Base-by-base conservation (phyloP, 2,329 filamentous ascomycete genomes). In the Scortechinia acanthostroma region DNA sequence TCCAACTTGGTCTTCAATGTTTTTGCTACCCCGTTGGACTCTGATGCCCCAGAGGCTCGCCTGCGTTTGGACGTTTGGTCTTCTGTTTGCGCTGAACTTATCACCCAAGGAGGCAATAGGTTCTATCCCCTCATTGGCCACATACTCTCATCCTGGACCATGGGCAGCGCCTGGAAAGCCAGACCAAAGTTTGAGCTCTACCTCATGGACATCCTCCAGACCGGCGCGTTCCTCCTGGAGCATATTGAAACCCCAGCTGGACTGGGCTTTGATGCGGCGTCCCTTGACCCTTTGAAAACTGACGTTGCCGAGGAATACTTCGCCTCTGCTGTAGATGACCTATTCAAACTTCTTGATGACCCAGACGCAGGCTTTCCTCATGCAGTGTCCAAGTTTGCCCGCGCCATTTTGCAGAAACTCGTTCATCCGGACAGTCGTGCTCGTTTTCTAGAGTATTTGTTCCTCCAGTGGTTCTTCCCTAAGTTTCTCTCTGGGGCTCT, bases 391-490 rank as follows among this genome's bases (percentile, higher is more conserved):
- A 66, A 71, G 45, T 68, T 83, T 53, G 71, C 74, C 51, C 70
- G 66, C 52, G 74, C 74, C 42, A 74, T 81, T 43, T 60, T 79
- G 28, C 62, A 63, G 42, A 78, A 77, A 52, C 58, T 80, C 46
- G 64, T 70, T 23, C 66, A 69, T 43, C 65, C 65, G 46, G 68
- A 76, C 43, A 66, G 65, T 46, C 70, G 74, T 47, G 70, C 72
- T 48, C 69, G 68, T 44, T 74, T 79, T 42, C 66, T 78, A 49
- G 75, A 74, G 49, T 80, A 77, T 51, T 66, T 82, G 46, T 69
- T 81, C 46, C 73, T 72, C 21, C 69, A 76, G 48, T 84, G 80
- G 80, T 74, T 81, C 49, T 79, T 82, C 51, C 69, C 74, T 44
- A 74, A 73, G 13, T 82, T 77, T 52, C 60, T 83, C 23, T 66